Evolutionary conservation across 371 early-diverging fungal genomes (phyloP), one percentile per base, ranked within the genome.

Genomic region (Mortierella sp.): DNA sequence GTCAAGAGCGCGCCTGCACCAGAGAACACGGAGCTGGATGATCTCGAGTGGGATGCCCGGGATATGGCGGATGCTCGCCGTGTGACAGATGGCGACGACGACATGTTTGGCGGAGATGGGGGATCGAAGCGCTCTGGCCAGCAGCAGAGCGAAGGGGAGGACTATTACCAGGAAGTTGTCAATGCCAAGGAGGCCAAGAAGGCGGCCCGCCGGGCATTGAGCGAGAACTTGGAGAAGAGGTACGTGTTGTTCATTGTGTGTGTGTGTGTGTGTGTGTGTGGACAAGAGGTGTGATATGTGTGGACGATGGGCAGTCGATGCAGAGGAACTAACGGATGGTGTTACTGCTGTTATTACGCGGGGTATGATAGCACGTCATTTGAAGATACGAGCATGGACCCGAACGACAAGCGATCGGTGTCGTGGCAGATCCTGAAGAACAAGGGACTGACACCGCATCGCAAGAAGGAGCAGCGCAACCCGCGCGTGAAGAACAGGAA

Each of bases 381-480:
- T 50, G 73, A 72, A 53, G 74, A 79, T 55, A 79, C 79, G 49
- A 69, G 67, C 58, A 63, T 68, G 16, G 76, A 74, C 28, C 62
- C 66, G 54, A 81, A 68, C 62, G 81, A 84, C 49, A 96, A 97
- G 80, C 94, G 98, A 53, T 79, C 84, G 50, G 90, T 93, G 47
- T 90, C 88, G 51, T 96, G 93, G 83, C 87, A 91, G 72, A 98
- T 98, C 61, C 86, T 97, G 73, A 93, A 95, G 85, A 98, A 98
- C 87, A 93, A 92, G 86, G 98, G 98, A 56, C 87, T 98, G 45
- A 93, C 95, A 30, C 98, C 97, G 39, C 87, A 89, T 54, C 94
- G 98, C 66, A 92, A 90, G 82, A 96, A 96, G 89, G 95, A 94
- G 57, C 86, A 93, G 71, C 91, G 97, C 79, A 98, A 98, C 83